Evolutionary conservation across 106 monocot genomes (phyloP), one percentile per base, ranked within the genome.

Genomic region (Dendrobium chrysotoxum): DNA sequence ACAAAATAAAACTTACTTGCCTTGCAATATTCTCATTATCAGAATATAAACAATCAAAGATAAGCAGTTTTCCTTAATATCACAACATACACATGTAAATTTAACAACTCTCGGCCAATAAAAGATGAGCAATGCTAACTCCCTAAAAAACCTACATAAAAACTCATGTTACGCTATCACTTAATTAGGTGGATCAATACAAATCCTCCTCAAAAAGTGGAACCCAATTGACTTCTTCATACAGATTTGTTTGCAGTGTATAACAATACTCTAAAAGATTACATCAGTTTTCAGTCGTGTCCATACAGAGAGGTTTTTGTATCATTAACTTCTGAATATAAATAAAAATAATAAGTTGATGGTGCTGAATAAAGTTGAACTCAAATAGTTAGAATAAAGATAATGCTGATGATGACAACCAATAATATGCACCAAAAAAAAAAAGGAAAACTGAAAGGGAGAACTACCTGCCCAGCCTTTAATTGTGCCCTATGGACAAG

Each of bases 401-500:
- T 50, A 50, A 50, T 50, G 13, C 15, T 13, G 50, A 50, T 50
- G 13, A 50, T 50, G 50, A 50, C 15, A 13, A 11, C 13, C 13
- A 50, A 50, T 50, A 15, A 50, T 2, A 15, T 50, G 50, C 50
- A 61, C 20, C 6, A 23, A 50, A 50, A 5, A 16, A 17, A 61
- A 61, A 68, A 30, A 26, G 30, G 1, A 30, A 1, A 30, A 68
- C 30, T 28, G 68, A 38, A 41, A 57, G 40, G 21, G 53, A 79
- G 74, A 74, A 30, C 28, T 38, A 99, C 99, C 91, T 99, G 95
- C 47, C 95, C 99, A 79, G 91, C 75, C 75, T 93, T 95, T 61
- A 99, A 79, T 76, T 93, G 88, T 20, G 99, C 95, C 85, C 99
- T 86, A 54, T 99, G 95, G 75, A 95, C 95, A 82, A 99, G 99